These are phyloP conservation scores for Apiospora aurea DNA, from an alignment of 2,329 filamentous ascomycete genomes.

Conservation along the genomic window DNA sequence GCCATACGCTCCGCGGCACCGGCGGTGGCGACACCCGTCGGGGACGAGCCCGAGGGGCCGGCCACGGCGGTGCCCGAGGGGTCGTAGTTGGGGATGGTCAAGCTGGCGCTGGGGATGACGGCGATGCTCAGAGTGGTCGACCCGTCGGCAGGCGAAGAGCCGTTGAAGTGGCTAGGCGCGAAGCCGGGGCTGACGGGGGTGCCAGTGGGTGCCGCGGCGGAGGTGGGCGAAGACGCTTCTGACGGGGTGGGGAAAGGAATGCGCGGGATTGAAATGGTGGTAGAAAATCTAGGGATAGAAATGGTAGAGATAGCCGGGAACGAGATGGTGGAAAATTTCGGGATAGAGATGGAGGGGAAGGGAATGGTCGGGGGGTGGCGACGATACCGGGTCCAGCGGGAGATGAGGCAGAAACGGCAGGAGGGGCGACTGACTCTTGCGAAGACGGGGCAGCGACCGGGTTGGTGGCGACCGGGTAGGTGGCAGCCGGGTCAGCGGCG, in stretches of 20 bases:
- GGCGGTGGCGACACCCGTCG: background rate
- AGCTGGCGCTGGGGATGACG: slow-evolving; percentile 20
- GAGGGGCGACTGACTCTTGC: background rate
- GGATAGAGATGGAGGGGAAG: background rate
- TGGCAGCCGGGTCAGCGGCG: too few species aligned
- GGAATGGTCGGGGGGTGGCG: background rate
- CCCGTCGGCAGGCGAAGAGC: background rate
- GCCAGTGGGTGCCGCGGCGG: background rate
- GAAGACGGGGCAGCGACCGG: background rate
- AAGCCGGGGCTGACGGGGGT: slow-evolving; percentile 12
- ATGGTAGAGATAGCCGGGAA: background rate
- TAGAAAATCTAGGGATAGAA: too few species aligned
- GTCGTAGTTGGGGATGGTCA: slow-evolving; percentile 10
- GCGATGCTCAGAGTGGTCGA: background rate
- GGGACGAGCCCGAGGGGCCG: background rate
- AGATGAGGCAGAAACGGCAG: background rate
- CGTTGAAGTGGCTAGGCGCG: slow-evolving; percentile 17
- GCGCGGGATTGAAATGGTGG: too few species aligned
- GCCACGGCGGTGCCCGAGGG: background rate
- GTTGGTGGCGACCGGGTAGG: background rate
- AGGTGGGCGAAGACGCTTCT: background rate
- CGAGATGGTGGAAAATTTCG: background rate
- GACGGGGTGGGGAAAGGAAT: background rate
- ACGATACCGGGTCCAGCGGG: background rate
- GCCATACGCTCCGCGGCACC: slow-evolving; percentile 22